Evolutionary conservation across 108 stramenopile species (phyloP), one percentile per base, ranked within the genome.

Genomic region (Pseudonitzschia delicatissima): DNA sequence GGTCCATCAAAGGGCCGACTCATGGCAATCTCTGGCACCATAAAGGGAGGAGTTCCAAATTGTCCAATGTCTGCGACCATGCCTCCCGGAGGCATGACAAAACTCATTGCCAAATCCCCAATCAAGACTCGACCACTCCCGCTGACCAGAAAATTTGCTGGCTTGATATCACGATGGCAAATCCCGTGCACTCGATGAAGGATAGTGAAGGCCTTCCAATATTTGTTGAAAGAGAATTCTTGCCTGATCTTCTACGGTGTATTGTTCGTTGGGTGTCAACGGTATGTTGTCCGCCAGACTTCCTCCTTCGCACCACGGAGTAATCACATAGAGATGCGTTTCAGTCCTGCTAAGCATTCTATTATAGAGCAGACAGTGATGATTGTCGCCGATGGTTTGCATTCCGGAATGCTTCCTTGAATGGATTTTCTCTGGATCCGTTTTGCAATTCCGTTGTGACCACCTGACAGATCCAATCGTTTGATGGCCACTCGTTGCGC

Each of bases 91-190:
- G 84, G 86, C 17, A 83, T 68, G 33, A 77, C 78, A 26, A 86
- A 58, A 26, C 76, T 77, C 85, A 88, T 80, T 62, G 85, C 87
- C 62, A 88, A 64, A 60, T 88, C 87, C 13, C 73, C 39, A 23
- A 70, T 60, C 11, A 71, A 31, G 21, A 71, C 25, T 18, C 57
- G 59, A 17, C 61, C 72, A 9, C 73, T 57, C 8, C 64, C 64
- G 6, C 82, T 59, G 21, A 77, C 72, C 11, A 77, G 47, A 23
- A 90, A 68, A 68, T 87, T 84, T 47, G 79, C 87, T 21, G 80
- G 72, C 11, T 72, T 63, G 45, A 87, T 67, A 57, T 85, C 82
- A 23, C 82, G 59, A 62, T 88, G 87, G 51, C 72, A 76, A 6
- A 80, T 76, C 9, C 69, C 67, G 20, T 63, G 33, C 11, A 2